phyloP scores from a whole-genome alignment of 495 filamentous ascomycete species.

The Penicillium mononematosum region DNA sequence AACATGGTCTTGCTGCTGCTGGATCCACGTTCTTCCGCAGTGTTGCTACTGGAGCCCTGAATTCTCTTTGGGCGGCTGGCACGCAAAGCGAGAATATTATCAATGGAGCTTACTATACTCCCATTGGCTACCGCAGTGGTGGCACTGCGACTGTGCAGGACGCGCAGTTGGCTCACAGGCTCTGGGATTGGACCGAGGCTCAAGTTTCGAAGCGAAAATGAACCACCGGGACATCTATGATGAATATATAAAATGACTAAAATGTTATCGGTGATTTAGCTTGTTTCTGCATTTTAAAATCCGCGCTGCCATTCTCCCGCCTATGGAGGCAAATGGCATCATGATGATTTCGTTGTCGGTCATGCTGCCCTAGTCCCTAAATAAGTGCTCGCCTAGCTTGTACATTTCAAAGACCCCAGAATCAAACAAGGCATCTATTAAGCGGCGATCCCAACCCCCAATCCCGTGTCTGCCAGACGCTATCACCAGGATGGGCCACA shows the following conservation, averaged over 20 bases:
- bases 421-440: neutral
- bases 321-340: constrained; percentile 25
- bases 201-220: constrained; percentile 37
- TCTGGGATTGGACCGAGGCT: constrained; percentile 66
- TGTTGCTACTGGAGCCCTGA: constrained; percentile 50
- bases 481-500: constrained; percentile 12
- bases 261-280: neutral
- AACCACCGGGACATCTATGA: neutral
- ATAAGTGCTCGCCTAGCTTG: neutral
- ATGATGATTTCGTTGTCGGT: constrained; percentile 24
- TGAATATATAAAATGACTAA: constrained; percentile 2
- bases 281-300: neutral
- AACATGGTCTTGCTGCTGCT: constrained; percentile 22
- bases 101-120: constrained; percentile 58
- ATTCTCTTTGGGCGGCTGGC: constrained; percentile 60
- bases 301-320: neutral
- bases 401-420: neutral
- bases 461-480: neutral
- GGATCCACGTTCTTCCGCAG: constrained; percentile 30
- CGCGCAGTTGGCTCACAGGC: constrained; percentile 43
- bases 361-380: constrained; percentile 10
- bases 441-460: neutral
- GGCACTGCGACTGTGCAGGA: constrained; percentile 44
- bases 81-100: constrained; percentile 32
- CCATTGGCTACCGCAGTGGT: constrained; percentile 45